A percentile compares a stretch with the other conserved stretches of the same genome.
Evolutionary conservation across 345 rosid genomes (phyloP).

Genomic region (Xanthoceras sorbifolium): DNA sequence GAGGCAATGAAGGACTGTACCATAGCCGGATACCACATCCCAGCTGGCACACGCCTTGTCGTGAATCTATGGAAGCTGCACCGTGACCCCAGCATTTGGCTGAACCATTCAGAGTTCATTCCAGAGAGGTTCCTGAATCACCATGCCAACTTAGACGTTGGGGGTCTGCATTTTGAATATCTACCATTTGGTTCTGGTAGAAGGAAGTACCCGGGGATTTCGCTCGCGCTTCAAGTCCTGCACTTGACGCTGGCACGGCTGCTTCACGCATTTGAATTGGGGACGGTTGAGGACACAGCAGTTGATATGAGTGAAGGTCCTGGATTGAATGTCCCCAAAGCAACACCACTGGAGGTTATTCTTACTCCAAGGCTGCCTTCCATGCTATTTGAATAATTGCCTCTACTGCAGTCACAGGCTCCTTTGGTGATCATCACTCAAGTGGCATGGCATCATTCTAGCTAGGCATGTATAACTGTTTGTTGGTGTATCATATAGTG

Average conservation of each 20-base stretch:
- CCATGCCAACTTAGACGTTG: slow-evolving; percentile 18
- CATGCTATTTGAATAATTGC: neutral
- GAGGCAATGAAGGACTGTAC: slow-evolving; percentile 37
- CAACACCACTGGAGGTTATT: slow-evolving; percentile 27
- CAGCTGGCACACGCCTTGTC: slow-evolving; percentile 34
- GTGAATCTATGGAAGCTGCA: slow-evolving; percentile 36
- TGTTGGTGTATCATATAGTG: too few relatives aligned
- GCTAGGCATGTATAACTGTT: too few relatives aligned
- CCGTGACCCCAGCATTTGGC: slow-evolving; percentile 21
- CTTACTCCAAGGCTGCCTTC: slow-evolving; percentile 27
- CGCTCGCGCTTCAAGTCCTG: slow-evolving; percentile 25
- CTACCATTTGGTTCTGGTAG: slow-evolving; percentile 37
- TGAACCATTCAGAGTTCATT: slow-evolving; percentile 23
- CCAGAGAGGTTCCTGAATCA: slow-evolving; percentile 36
- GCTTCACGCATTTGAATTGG: slow-evolving; percentile 28
- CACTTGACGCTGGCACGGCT: slow-evolving; percentile 30
- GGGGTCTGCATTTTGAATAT: slow-evolving; percentile 28
- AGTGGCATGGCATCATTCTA: neutral
- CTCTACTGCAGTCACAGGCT: neutral
- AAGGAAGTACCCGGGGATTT: slow-evolving; percentile 37
- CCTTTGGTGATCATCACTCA: neutral
- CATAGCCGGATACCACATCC: slow-evolving; percentile 30
- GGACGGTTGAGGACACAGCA: neutral
- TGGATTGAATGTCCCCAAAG: slow-evolving; percentile 27
- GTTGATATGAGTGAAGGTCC: slow-evolving; percentile 33